Evolutionary conservation across 495 filamentous ascomycete genomes (phyloP).

Genomic region (Trichodelitschia bisporula): DNA sequence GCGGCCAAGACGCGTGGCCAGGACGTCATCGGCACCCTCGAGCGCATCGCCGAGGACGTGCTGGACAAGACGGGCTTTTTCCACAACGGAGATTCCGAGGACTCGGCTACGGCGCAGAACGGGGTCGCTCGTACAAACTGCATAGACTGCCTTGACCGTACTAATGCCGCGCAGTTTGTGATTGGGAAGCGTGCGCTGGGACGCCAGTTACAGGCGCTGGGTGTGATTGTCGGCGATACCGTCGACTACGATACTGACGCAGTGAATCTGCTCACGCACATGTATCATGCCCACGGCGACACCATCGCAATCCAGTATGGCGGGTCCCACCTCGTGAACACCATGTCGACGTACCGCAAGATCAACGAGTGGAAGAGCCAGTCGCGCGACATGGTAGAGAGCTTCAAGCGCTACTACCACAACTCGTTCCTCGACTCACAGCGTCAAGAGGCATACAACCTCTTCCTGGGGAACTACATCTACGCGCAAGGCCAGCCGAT

Average conservation of each 20-base stretch:
- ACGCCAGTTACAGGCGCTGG: conserved; percentile 77
- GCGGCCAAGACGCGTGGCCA: conserved; percentile 85
- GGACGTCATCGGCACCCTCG: conserved; percentile 81
- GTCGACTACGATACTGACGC: conserved; percentile 89
- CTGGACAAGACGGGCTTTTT: conserved; percentile 77
- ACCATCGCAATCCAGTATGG: conserved; percentile 96
- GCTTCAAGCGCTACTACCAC: conserved; percentile 97
- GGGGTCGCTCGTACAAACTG: conserved; percentile 90
- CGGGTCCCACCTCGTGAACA: conserved; percentile 92
- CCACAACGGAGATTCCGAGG: conserved; percentile 54
- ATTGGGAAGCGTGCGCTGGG: conserved; percentile 90
- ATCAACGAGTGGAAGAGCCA: conserved; percentile 98
- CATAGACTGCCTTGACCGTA: conserved; percentile 90
- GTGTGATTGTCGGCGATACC: conserved; percentile 52
- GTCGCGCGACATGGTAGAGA: conserved; percentile 95
- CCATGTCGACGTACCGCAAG: conserved; percentile 95
- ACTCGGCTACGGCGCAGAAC: conserved; percentile 52
- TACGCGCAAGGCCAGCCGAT: conserved; percentile 78
- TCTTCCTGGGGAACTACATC: conserved; percentile 93
- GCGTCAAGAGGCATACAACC: conserved; percentile 90
- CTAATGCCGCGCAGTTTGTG: conserved; percentile 93
- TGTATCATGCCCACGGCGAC: conserved; percentile 82
- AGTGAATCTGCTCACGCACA: conserved; percentile 86
- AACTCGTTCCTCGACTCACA: conserved; percentile 95
- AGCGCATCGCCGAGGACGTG: conserved; percentile 68